Percentiles rank a stretch among this genome's conserved stretches.
phyloP scores from a whole-genome alignment of 2,329 filamentous ascomycete species.

The Karstenula rhodostoma region DNA sequence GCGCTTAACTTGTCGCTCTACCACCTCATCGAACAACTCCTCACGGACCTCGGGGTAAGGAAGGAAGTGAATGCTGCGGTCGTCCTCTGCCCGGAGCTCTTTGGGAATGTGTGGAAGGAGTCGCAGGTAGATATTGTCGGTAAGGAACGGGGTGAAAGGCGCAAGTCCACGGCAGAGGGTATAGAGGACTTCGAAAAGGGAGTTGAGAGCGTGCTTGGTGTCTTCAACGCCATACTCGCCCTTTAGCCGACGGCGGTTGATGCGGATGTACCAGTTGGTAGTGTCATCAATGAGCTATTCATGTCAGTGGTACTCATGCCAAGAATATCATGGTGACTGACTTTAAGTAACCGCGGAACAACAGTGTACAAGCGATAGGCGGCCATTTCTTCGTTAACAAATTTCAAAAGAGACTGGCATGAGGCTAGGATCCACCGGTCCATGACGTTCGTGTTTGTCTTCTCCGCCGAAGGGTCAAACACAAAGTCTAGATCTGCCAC shows the following conservation, averaged over 20 bases:
- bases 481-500: constrained; percentile 77
- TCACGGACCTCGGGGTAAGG: constrained; percentile 86
- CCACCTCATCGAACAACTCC: constrained; percentile 84
- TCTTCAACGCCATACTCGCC: constrained; percentile 86
- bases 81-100: constrained; percentile 72
- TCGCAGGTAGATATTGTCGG: constrained; percentile 90
- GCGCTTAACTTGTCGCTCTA: constrained; percentile 84
- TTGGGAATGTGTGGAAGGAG: constrained; percentile 83
- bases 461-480: constrained; percentile 79
- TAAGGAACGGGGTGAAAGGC: constrained; percentile 94
- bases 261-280: constrained; percentile 98
- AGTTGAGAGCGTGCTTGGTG: constrained; percentile 89
- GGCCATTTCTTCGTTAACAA: constrained; percentile 92
- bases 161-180: constrained; percentile 88
- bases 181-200: constrained; percentile 91
- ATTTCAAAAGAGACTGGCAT: constrained; percentile 88
- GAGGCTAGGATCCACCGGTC: constrained; percentile 94
- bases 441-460: constrained; percentile 88
- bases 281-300: constrained; percentile 81
- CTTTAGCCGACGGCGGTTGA: constrained; percentile 91
- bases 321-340: constrained; percentile 17
- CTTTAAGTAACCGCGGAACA: constrained; percentile 78
- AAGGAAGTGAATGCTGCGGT: constrained; percentile 90
- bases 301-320: constrained; percentile 17
- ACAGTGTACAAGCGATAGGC: constrained; percentile 81